A percentile compares a stretch with the other conserved stretches of the same genome.
These are phyloP conservation scores for Lactifluus subvellereus DNA, from an alignment of 768 basidiomycete species.

Conservation along the genomic window DNA sequence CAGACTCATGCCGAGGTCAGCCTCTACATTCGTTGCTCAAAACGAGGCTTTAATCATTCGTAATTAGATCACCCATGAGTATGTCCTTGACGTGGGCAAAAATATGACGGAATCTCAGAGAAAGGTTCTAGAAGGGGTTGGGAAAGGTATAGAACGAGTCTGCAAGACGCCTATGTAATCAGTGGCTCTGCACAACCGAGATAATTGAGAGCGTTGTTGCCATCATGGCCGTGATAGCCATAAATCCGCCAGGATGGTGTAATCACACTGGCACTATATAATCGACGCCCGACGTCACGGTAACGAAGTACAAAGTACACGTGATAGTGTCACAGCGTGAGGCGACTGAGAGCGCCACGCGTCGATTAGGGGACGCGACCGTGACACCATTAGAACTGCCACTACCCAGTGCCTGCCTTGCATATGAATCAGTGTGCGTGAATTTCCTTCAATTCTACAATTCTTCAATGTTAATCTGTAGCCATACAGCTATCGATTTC, in stretches of 20 bases:
- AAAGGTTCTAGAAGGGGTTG: slow-evolving; percentile 64
- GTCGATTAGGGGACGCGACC: neutral
- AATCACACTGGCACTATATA: neutral
- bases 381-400: neutral
- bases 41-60: neutral
- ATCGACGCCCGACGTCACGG: neutral
- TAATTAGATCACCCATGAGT: slow-evolving; percentile 57
- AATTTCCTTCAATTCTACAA: neutral
- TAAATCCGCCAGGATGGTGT: neutral
- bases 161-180: slow-evolving; percentile 33
- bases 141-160: slow-evolving; percentile 60
- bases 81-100: slow-evolving; percentile 54
- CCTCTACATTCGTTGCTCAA: neutral
- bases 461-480: slow-evolving; percentile 42
- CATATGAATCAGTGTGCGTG: slow-evolving; percentile 20
- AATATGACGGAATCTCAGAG: slow-evolving; percentile 63
- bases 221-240: neutral
- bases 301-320: neutral
- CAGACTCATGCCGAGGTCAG: slow-evolving; percentile 34
- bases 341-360: slow-evolving; percentile 21
- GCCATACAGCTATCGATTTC: slow-evolving; percentile 30
- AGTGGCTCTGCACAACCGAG: neutral
- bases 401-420: neutral
- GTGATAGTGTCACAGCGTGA: slow-evolving; percentile 9
- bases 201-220: neutral